A percentile compares a stretch with the other conserved stretches of the same genome.
phyloP scores from a whole-genome alignment of 768 basidiomycete species.

The Rhizopogon vulgaris region DNA sequence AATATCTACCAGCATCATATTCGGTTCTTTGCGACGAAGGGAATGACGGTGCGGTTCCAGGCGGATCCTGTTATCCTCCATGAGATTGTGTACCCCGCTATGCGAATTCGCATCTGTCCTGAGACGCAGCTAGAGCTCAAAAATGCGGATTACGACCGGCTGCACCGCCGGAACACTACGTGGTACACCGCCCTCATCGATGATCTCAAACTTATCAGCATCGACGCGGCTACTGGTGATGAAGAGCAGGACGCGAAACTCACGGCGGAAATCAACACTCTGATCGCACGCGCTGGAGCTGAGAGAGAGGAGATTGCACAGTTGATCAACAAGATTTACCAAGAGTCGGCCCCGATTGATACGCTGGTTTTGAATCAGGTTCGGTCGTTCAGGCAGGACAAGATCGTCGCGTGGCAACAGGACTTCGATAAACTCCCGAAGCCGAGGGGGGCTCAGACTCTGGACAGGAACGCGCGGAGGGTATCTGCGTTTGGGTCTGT shows the following conservation, averaged over 20 bases:
- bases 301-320: conserved; percentile 69
- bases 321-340: conserved; percentile 75
- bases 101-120: conserved; percentile 77
- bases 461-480: conserved; percentile 47
- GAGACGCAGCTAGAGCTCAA: conserved; percentile 87
- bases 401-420: conserved; percentile 93
- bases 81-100: conserved; percentile 86
- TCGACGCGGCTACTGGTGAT: conserved; percentile 76
- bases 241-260: conserved; percentile 63
- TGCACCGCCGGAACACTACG: conserved; percentile 61
- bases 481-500: conserved; percentile 65
- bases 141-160: conserved; percentile 80
- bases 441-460: conserved; percentile 45
- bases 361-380: conserved; percentile 85
- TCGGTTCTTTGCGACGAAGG: conserved; percentile 80
- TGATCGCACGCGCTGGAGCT: conserved; percentile 68
- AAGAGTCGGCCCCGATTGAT: conserved; percentile 73
- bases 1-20: conserved; percentile 92
- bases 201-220: conserved; percentile 69
- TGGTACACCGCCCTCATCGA: conserved; percentile 77
- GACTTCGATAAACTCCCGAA: conserved; percentile 86
- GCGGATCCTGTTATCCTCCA: conserved; percentile 77
- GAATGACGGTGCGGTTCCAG: conserved; percentile 85
- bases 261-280: conserved; percentile 52
- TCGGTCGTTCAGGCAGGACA: conserved; percentile 83